Evolutionary conservation across 2,329 filamentous ascomycete genomes (phyloP).

Genomic region (Microcera coccophila): DNA sequence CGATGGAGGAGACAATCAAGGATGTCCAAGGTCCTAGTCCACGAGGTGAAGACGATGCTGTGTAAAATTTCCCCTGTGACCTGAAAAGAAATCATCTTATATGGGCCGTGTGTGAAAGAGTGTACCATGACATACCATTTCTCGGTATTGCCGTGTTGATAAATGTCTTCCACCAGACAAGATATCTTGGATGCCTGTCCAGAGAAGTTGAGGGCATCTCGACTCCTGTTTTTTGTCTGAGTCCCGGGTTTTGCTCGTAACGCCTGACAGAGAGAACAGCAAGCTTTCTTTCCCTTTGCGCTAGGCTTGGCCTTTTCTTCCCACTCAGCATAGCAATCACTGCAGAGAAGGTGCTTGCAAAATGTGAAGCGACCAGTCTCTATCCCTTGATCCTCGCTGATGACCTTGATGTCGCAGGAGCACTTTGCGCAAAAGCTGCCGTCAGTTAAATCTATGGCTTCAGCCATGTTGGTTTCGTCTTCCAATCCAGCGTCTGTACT

Average conservation of each 20-base stretch:
- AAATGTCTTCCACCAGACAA: neutral
- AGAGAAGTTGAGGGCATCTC: neutral
- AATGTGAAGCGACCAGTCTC: too few species aligned
- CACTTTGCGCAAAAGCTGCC: neutral
- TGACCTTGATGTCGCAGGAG: neutral
- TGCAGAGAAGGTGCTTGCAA: neutral
- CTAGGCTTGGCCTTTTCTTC: neutral
- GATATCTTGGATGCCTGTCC: neutral
- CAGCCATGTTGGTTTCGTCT: neutral
- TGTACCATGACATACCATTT: too few species aligned
- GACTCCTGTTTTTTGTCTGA: neutral
- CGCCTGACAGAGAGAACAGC: neutral
- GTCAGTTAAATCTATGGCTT: neutral
- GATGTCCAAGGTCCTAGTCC: slow-evolving; percentile 26
- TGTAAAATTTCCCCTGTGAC: neutral
- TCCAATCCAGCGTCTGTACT: neutral
- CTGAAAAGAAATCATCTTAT: too few species aligned
- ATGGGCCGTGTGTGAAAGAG: too few species aligned
- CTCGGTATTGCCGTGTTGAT: too few species aligned
- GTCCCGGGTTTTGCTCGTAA: neutral
- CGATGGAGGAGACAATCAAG: slow-evolving; percentile 13
- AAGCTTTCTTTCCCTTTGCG: neutral
- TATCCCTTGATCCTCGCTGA: too few species aligned
- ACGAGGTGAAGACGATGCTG: slow-evolving; percentile 10
- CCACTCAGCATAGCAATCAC: neutral